Percentiles rank a stretch among this genome's conserved stretches.
These are phyloP conservation scores for Fusarium kyushuense DNA, from an alignment of 2,329 filamentous ascomycete genomes.

Conservation along the genomic window DNA sequence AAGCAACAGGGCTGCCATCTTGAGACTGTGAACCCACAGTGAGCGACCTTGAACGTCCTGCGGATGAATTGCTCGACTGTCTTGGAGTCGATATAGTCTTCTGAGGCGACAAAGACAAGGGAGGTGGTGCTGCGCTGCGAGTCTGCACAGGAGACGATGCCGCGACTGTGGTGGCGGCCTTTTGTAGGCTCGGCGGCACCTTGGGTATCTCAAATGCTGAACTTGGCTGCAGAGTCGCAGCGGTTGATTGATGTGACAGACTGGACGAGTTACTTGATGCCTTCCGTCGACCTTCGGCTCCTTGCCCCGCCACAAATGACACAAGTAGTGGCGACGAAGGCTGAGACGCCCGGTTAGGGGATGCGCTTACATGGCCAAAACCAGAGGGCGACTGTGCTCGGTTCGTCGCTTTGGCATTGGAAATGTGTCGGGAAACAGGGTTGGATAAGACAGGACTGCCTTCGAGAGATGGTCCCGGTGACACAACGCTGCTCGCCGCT, in stretches of 20 bases:
- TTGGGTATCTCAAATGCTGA: conserved; percentile 79
- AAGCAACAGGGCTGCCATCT: conserved; percentile 81
- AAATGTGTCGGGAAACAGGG: conserved; percentile 84
- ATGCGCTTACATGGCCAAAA: conserved; percentile 82
- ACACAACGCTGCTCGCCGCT: conserved; percentile 58
- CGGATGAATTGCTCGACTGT: conserved; percentile 70
- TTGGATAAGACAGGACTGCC: conserved; percentile 86
- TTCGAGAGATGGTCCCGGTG: conserved; percentile 79
- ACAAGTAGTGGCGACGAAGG: conserved; percentile 84
- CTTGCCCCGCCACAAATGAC: conserved; percentile 89
- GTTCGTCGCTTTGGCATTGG: conserved; percentile 81
- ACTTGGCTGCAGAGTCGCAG: conserved; percentile 73
- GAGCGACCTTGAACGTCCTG: conserved; percentile 82
- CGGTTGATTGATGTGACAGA: conserved; percentile 78
- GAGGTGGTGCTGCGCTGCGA: conserved; percentile 63
- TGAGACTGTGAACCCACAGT: conserved; percentile 96
- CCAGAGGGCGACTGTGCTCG: conserved; percentile 89
- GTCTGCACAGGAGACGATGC: conserved; percentile 70
- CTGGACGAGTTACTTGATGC: conserved; percentile 90
- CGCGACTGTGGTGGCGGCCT: conserved; percentile 67
- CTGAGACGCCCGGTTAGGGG: conserved; percentile 83
- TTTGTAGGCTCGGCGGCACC: conserved; percentile 69
- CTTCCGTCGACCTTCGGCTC: conserved; percentile 83
- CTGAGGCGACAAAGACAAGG: conserved; percentile 70
- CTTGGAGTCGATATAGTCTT: conserved; percentile 72